Evolutionary conservation across 2,329 filamentous ascomycete species (phyloP), one percentile per base, ranked within the genome.

Genomic region (Apiospora sp.): DNA sequence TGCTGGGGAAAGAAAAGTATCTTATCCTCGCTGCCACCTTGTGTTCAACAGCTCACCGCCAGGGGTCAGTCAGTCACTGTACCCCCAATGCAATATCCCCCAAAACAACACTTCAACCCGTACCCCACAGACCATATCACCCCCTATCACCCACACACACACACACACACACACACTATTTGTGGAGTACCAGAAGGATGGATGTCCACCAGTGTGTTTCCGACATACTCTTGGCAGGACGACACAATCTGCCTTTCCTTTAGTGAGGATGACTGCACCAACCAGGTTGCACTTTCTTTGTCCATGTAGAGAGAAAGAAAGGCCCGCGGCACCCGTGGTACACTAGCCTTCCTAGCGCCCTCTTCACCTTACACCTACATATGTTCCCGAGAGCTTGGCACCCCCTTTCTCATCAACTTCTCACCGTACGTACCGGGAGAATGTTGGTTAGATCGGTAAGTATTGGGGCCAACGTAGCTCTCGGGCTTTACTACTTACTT

Each of bases 181-280:
- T 41, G 37, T 41, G 58, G 58, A 41, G 58, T 41, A 64, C 58
- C 58, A 64, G 19, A 41, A 41, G 8, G 58, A 64, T 64, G 58
- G 58, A 41, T 41, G 30, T 64, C 58, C 58, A 64, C 34, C 34
- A 64, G 58, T 22, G 19, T 41, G 34, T 41, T 41, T 64, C 58
- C 58, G 58, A 61, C 30, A 12, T n/a, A n/a, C 37, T 19, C 30
- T 37, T 61, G 54, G 54, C 37, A 61, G 30, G 37, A 2, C 54
- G 54, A n/a, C 22, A 64, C 58, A 41, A 64, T 41, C 58, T 41
- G n/a, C 34, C 58, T n/a, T 13, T 14, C 22, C 58, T 41, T 14
- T 0, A 51, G 49, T 13, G 58, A 41, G 58, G 34, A 37, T 10
- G 3, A 37, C 16, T 41, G n/a, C 14, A 64, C 22, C 13, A n/a